These are phyloP conservation scores for Epichloe uncinata DNA, from an alignment of 2,329 filamentous ascomycete genomes.

Conservation along the genomic window DNA sequence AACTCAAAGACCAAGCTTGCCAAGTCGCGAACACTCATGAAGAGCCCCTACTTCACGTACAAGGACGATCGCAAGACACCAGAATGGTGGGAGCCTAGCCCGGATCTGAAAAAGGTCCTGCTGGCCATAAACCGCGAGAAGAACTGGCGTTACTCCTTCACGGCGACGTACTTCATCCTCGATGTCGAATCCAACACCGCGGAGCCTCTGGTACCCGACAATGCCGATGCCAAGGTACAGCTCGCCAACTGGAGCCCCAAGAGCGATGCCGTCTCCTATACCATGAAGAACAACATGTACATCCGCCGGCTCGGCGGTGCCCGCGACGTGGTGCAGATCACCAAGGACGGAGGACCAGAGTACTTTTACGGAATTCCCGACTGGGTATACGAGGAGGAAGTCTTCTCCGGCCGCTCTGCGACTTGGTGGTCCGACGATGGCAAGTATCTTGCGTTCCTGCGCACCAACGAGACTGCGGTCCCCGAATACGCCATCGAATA, in stretches of 20 bases:
- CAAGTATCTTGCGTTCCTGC: constrained; percentile 77
- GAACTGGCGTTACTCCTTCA: constrained; percentile 86
- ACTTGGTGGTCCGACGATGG: constrained; percentile 95
- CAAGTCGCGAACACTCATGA: constrained; percentile 61
- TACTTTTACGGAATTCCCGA: constrained; percentile 94
- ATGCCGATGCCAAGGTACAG: constrained; percentile 56
- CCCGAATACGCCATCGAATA: constrained; percentile 90
- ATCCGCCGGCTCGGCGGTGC: constrained; percentile 48
- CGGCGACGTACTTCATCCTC: constrained; percentile 79
- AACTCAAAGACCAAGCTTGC: constrained; percentile 20
- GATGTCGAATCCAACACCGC: constrained; percentile 70
- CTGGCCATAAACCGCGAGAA: constrained; percentile 57
- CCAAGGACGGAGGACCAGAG: constrained; percentile 72
- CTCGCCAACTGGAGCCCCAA: constrained; percentile 81
- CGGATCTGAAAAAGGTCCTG: constrained; percentile 74
- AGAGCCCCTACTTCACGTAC: constrained; percentile 48
- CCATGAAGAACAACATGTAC: constrained; percentile 80
- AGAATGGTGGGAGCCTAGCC: constrained; percentile 57
- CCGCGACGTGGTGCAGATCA: constrained; percentile 56
- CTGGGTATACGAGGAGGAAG: constrained; percentile 76
- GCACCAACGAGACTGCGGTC: constrained; percentile 85
- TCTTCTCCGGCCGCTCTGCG: constrained; percentile 60
- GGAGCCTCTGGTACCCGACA: constrained; percentile 61
- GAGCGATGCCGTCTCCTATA: constrained; percentile 81
- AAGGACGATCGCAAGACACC: constrained; percentile 43